A percentile compares a stretch with the other conserved stretches of the same genome.
phyloP scores from a whole-genome alignment of 768 basidiomycete species.

The Pulveroboletus sp. region DNA sequence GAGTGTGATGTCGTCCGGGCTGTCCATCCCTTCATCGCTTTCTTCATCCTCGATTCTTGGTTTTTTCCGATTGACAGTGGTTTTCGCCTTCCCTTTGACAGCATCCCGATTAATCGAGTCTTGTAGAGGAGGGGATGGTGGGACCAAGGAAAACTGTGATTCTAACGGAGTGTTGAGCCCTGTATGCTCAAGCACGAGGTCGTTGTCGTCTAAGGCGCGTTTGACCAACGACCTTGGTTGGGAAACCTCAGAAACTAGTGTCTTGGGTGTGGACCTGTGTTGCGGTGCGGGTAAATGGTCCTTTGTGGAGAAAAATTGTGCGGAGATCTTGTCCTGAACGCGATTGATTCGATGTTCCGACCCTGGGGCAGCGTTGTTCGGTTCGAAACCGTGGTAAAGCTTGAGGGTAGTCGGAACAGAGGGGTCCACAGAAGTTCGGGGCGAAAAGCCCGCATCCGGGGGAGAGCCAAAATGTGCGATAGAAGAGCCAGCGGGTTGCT shows the following conservation, averaged over 20 bases:
- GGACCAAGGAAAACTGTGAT: slow-evolving; percentile 41
- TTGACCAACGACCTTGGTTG: slow-evolving; percentile 36
- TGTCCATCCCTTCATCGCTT: slow-evolving; percentile 23
- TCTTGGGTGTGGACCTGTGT: background rate
- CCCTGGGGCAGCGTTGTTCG: background rate
- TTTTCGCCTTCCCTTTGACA: slow-evolving; percentile 39
- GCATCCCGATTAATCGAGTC: slow-evolving; percentile 26
- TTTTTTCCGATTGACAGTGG: slow-evolving; percentile 44
- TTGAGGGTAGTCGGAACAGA: slow-evolving; percentile 1
- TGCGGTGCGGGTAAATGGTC: background rate
- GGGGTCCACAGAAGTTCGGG: background rate
- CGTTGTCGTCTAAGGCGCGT: slow-evolving; percentile 37
- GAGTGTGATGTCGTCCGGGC: slow-evolving; percentile 13
- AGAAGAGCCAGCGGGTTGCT: slow-evolving; percentile 9
- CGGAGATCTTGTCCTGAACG: slow-evolving; percentile 1
- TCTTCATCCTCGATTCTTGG: slow-evolving; percentile 36
- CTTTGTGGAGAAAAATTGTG: slow-evolving; percentile 13
- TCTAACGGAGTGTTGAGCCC: background rate
- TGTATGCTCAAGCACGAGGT: slow-evolving; percentile 10
- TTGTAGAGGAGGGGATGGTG: slow-evolving; percentile 64
- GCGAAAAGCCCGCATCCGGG: background rate
- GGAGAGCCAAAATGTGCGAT: background rate
- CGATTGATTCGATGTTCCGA: background rate
- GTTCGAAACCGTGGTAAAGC: background rate
- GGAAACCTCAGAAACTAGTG: background rate